Evolutionary conservation across 2,329 filamentous ascomycete species (phyloP), one percentile per base, ranked within the genome.

Genomic region (Bertia moriformis): DNA sequence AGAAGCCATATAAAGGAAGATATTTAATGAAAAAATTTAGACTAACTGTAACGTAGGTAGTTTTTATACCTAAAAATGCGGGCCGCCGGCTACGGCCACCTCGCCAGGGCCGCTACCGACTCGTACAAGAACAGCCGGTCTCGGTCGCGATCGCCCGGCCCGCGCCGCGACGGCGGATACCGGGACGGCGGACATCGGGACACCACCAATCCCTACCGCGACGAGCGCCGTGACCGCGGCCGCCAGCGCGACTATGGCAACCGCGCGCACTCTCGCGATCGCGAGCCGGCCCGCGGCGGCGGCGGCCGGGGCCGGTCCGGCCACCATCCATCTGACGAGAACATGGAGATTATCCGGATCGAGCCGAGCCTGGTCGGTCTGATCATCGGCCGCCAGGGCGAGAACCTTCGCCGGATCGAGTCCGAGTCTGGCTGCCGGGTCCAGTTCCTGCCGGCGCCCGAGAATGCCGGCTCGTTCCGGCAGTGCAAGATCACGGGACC

Each of bases 371-470:
- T 93, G 37, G 87, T 94, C 39, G 87, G 87, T 32, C 67, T 94
- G 22, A 93, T 94, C 51, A 94, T 94, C 53, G 87, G 87, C 39
- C 77, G 87, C 43, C 83, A 88, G 52, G 87, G 87, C 47, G 88
- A 94, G 61, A 94, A 93, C 49, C 65, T 94, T 33, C 71, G 85
- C 47, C 78, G 84, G 42, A 85, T 94, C 46, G 88, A 94, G 58
- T 67, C 73, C 36, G 85, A 93, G 49, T 86, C 81, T 37, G 76
- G 76, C 40, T 88, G 86, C 49, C 72, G 87, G 42, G 86, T 94
- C 18, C 87, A 94, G 59, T 94, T 94, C 54, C 69, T 93, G 43
- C 82, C 86, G 22, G 73, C 83, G 14, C 73, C 77, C 42, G 79
- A 86, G 51, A 66, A 71, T 24, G 76, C 74, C 36, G 83, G 82